These are phyloP conservation scores for Hypericum perforatum DNA, from an alignment of 345 rosid species.

Conservation along the genomic window DNA sequence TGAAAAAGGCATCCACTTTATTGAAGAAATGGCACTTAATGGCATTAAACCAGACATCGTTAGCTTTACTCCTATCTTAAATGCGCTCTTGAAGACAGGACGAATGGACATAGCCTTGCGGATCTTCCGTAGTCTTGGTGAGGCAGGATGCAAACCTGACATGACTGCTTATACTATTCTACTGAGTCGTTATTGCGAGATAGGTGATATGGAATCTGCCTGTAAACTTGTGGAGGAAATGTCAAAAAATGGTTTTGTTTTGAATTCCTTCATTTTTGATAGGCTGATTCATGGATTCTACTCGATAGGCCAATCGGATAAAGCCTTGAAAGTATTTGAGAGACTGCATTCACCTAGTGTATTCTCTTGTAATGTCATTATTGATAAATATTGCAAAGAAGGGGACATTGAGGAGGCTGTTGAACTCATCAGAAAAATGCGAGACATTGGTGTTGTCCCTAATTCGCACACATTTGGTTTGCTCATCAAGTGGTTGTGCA, in stretches of 20 bases:
- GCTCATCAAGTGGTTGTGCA: slow-evolving; percentile 32
- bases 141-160: slow-evolving; percentile 29
- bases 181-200: slow-evolving; percentile 25
- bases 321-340: slow-evolving; percentile 27
- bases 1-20: slow-evolving; percentile 25
- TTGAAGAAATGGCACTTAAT: slow-evolving; percentile 29
- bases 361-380: slow-evolving; percentile 33
- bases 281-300: slow-evolving; percentile 33
- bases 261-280: slow-evolving; percentile 21
- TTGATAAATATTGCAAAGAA: slow-evolving; percentile 21
- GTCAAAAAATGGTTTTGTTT: slow-evolving; percentile 23
- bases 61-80: slow-evolving; percentile 28
- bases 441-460: slow-evolving; percentile 18
- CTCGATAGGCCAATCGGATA: slow-evolving; percentile 28
- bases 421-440: slow-evolving; percentile 26
- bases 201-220: slow-evolving; percentile 36
- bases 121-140: slow-evolving; percentile 21
- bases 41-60: slow-evolving; percentile 32
- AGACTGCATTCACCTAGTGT: slow-evolving; percentile 30
- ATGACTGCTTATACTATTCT: slow-evolving; percentile 25
- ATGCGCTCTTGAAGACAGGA: slow-evolving; percentile 27
- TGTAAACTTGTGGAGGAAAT: slow-evolving; percentile 28
- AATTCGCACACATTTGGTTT: slow-evolving; percentile 33
- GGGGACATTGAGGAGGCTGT: slow-evolving; percentile 32
- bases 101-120: slow-evolving; percentile 15